A percentile compares a stretch with the other conserved stretches of the same genome.
These are phyloP conservation scores for Diaporthe longicolla DNA, from an alignment of 2,329 filamentous ascomycete genomes.

Conservation along the genomic window DNA sequence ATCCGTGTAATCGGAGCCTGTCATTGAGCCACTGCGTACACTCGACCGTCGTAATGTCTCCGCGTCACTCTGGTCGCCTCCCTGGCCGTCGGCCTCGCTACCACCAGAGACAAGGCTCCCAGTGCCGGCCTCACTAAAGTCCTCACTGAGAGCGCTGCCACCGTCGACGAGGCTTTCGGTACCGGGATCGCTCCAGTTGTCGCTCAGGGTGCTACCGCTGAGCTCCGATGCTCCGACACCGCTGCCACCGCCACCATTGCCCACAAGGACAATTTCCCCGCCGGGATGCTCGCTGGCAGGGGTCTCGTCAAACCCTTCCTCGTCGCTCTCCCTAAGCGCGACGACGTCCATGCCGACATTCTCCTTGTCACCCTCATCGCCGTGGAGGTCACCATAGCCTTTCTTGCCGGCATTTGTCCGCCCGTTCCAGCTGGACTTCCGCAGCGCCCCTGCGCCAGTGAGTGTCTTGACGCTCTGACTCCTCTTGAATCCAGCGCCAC, in stretches of 20 bases:
- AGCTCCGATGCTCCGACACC: conserved; percentile 21
- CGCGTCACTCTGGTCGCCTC: conserved; percentile 62
- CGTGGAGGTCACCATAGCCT: conserved; percentile 67
- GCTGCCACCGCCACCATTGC: conserved; percentile 26
- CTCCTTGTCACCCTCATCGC: conserved; percentile 68
- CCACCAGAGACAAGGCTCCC: conserved; percentile 29
- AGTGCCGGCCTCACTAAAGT: conserved; percentile 25
- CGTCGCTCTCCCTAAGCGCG: conserved; percentile 69
- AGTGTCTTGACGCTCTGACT: conserved; percentile 83
- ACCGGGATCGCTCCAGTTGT: conserved; percentile 30
- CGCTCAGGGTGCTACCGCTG: conserved; percentile 27
- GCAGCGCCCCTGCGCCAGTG: conserved; percentile 61
- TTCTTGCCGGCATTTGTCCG: conserved; percentile 54
- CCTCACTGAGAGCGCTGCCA: conserved; percentile 36
- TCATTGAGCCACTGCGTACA: conserved; percentile 36
- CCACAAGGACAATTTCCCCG: conserved; percentile 41
- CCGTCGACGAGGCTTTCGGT: conserved; percentile 28
- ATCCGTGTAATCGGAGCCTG: conserved; percentile 39
- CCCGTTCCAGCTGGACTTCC: conserved; percentile 80
- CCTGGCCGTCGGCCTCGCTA: conserved; percentile 9
- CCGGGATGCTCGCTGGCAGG: conserved; percentile 45
- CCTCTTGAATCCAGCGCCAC: conserved; percentile 76
- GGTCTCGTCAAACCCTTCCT: conserved; percentile 62
- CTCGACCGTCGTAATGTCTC: conserved; percentile 65
- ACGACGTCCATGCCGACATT: conserved; percentile 52